Conservation (phyloP, 139 green algal species). For the Chlamydomonas schloesseri region DNA sequence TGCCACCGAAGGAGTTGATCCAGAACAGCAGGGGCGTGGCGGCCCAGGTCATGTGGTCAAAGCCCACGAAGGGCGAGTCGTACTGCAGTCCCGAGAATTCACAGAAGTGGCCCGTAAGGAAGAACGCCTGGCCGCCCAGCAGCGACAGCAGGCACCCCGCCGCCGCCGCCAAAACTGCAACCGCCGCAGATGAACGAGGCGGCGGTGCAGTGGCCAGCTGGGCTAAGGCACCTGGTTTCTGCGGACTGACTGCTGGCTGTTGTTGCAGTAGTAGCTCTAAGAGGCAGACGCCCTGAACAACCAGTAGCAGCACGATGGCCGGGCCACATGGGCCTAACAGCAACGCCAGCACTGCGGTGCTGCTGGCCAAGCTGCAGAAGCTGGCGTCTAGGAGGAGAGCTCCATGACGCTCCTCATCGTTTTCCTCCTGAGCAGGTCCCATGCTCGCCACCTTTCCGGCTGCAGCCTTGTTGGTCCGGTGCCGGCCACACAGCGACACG, state of each 20-base stretch:
- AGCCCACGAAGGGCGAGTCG: constrained; percentile 90
- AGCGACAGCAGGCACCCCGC: constrained; percentile 25
- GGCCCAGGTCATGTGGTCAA: constrained; percentile 69
- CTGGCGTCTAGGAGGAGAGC: not conserved
- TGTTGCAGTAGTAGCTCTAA: constrained; percentile 21
- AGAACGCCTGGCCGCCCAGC: constrained; percentile 74
- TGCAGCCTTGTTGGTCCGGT: no score
- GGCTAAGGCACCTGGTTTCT: no score
- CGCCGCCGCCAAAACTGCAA: not conserved
- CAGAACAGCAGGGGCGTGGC: constrained; percentile 72
- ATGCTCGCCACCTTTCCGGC: no score
- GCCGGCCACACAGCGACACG: constrained; percentile 15
- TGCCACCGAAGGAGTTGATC: constrained; percentile 84
- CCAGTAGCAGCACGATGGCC: constrained; percentile 52
- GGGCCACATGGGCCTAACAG: constrained; percentile 61
- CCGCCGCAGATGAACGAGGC: no score
- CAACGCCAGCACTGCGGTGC: constrained; percentile 43
- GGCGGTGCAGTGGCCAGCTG: no score
- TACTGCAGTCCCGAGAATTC: constrained; percentile 93
- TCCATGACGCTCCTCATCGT: no score
- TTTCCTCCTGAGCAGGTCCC: no score
- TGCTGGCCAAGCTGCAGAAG: not conserved
- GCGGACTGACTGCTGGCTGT: no score
- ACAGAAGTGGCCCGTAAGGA: constrained; percentile 89
- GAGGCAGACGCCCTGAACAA: constrained; percentile 26